Evolutionary conservation across 345 rosid species (phyloP).

Genomic region (Eucalyptus cloeziana): DNA sequence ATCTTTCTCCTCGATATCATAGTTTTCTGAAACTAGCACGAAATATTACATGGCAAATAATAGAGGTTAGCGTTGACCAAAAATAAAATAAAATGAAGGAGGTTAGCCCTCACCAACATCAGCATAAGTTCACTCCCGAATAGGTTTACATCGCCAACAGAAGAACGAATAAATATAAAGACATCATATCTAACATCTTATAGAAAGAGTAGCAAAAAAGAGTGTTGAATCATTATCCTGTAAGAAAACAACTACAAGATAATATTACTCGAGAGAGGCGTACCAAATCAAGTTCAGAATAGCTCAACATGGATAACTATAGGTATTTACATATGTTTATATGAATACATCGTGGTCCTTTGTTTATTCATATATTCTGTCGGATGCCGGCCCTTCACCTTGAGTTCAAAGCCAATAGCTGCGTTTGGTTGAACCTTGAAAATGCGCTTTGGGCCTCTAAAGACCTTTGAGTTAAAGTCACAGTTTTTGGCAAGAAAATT

Average conservation of each 20-base stretch:
- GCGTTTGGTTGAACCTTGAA: neutral
- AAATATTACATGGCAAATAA: neutral
- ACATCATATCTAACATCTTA: neutral
- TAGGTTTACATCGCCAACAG: neutral
- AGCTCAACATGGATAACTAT: neutral
- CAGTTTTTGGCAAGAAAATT: neutral
- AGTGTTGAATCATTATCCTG: neutral
- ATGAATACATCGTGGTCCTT: neutral
- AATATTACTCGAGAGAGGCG: neutral
- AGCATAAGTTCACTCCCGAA: neutral
- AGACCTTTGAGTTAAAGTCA: neutral
- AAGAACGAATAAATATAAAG: neutral
- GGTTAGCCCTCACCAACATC: neutral
- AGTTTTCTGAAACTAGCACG: neutral
- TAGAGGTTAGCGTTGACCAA: neutral
- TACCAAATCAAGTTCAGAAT: neutral
- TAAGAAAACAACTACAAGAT: neutral
- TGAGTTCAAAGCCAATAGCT: neutral
- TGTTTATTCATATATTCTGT: neutral
- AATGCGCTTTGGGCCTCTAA: neutral
- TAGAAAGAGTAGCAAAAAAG: neutral
- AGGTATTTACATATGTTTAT: neutral
- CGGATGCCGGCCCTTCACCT: neutral
- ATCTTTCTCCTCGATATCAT: neutral
- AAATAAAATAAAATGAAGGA: neutral